Evolutionary conservation across 345 rosid species (phyloP).

Genomic region (Adansonia digitata): DNA sequence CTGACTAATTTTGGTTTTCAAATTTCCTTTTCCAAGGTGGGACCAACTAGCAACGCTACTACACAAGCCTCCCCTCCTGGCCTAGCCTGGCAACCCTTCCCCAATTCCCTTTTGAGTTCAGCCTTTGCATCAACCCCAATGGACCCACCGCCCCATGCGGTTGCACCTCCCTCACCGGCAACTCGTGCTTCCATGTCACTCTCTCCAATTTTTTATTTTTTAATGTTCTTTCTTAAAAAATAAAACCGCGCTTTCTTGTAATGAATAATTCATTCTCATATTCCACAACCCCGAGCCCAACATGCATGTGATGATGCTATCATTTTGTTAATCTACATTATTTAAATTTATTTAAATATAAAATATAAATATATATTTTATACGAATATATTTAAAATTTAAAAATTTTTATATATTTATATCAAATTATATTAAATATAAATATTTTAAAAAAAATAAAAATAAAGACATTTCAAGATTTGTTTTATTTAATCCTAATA

Average conservation of each 20-base stretch:
- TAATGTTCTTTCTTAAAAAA: not conserved
- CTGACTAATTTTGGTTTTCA: constrained; percentile 2
- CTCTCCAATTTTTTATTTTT: constrained; percentile 15
- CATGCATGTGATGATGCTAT: constrained; percentile 22
- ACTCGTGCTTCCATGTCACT: constrained; percentile 67
- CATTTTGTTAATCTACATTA: constrained; percentile 4
- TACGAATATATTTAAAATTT: too few relatives aligned
- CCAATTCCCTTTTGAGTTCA: constrained; percentile 12
- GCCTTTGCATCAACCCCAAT: constrained; percentile 33
- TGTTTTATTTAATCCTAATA: too few relatives aligned
- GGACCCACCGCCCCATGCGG: constrained; percentile 78
- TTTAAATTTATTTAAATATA: not conserved
- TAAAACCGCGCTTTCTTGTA: constrained; percentile 1
- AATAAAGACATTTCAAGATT: too few relatives aligned
- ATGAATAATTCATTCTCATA: constrained; percentile 16
- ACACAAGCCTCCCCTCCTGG: not conserved
- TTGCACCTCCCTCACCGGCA: constrained; percentile 74
- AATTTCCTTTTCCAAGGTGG: constrained; percentile 18
- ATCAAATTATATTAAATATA: too few relatives aligned
- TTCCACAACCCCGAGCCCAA: constrained; percentile 15
- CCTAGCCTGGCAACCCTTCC: too few relatives aligned
- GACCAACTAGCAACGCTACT: constrained; percentile 19
- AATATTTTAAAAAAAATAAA: too few relatives aligned
- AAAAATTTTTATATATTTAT: too few relatives aligned
- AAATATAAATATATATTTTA: too few relatives aligned